phyloP scores from a whole-genome alignment of 1,284 basidiomycete species.

The Lentinula novae-zelandiae region DNA sequence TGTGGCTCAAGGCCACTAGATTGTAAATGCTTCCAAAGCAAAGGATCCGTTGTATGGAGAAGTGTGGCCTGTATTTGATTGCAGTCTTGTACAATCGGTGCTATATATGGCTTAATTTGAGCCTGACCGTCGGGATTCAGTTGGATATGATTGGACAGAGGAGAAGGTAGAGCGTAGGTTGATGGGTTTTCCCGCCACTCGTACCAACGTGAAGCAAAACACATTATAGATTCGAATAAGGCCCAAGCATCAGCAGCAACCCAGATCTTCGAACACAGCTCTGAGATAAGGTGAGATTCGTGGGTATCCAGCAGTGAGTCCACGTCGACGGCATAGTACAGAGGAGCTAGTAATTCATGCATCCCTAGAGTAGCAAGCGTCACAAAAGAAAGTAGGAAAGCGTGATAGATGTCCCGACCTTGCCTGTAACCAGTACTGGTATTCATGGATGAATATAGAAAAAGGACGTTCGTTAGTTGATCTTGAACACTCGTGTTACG shows the following conservation, averaged over 20 bases:
- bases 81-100: slow-evolving; percentile 82
- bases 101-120: slow-evolving; percentile 57
- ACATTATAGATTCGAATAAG: slow-evolving; percentile 79
- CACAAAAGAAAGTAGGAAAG: neutral
- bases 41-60: slow-evolving; percentile 79
- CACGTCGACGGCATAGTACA: slow-evolving; percentile 79
- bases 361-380: slow-evolving; percentile 48
- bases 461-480: slow-evolving; percentile 83
- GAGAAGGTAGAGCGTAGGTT: slow-evolving; percentile 23
- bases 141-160: slow-evolving; percentile 42
- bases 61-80: slow-evolving; percentile 72
- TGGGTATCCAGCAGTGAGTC: slow-evolving; percentile 56
- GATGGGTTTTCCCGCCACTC: slow-evolving; percentile 73
- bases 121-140: slow-evolving; percentile 43
- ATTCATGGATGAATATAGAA: slow-evolving; percentile 75
- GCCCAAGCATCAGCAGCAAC: slow-evolving; percentile 83
- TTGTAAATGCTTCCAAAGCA: slow-evolving; percentile 73
- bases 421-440: slow-evolving; percentile 85
- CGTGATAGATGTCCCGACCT: slow-evolving; percentile 33
- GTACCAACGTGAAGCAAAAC: slow-evolving; percentile 76
- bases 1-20: slow-evolving; percentile 86
- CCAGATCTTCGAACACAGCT: slow-evolving; percentile 65
- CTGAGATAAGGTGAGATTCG: slow-evolving; percentile 35
- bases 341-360: slow-evolving; percentile 89
- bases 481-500: slow-evolving; percentile 67